Evolutionary conservation across 2,329 filamentous ascomycete species (phyloP), one percentile per base, ranked within the genome.

Genomic region (Beauveria sp.): DNA sequence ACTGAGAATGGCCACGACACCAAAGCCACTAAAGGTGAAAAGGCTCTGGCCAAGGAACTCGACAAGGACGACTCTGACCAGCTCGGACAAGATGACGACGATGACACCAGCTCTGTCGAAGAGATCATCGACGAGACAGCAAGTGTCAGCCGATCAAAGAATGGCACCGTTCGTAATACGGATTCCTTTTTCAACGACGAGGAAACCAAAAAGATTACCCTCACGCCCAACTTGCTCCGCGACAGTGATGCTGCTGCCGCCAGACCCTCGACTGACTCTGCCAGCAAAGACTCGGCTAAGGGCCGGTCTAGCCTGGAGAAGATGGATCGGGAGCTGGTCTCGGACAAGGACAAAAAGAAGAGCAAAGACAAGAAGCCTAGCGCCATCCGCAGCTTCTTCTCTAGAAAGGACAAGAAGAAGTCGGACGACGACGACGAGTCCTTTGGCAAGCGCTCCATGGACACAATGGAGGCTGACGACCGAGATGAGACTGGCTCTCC

Each of bases 121-220:
- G 82, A 84, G 3, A 82, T 88, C 62, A 83, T 86, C 53, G 76
- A 73, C 52, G 85, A 80, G 64, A 68, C 74, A 62, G 78, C 83
- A 48, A 77, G 77, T 1, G 76, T 78, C 1, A 82, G 81, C 71
- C 85, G 88, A 71, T 92, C 91, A 42, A 86, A 88, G 65, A 96
- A 96, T 68, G 92, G 92, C 48, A 93, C 90, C 24, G 83, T 96
- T 50, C 85, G 93, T 65, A 96, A 96, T 71, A 93, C 91, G 5
- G 93, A 98, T 75, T 96, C 93, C 1, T 97, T 98, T 80, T 97
- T 97, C 80, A 96, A 92, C 74, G 95, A 98, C 70, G 93, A 86
- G 43, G 95, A 98, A 74, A 97, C 95, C 3, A 92, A 96, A 75
- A 98, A 98, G 78, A 98, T 99, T 67, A 96, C 93, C 0, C 83